Percentiles rank a stretch among this genome's conserved stretches.
Conservation (phyloP, 2,329 filamentous ascomycete species). For the Basipetospora chlamydospora region DNA sequence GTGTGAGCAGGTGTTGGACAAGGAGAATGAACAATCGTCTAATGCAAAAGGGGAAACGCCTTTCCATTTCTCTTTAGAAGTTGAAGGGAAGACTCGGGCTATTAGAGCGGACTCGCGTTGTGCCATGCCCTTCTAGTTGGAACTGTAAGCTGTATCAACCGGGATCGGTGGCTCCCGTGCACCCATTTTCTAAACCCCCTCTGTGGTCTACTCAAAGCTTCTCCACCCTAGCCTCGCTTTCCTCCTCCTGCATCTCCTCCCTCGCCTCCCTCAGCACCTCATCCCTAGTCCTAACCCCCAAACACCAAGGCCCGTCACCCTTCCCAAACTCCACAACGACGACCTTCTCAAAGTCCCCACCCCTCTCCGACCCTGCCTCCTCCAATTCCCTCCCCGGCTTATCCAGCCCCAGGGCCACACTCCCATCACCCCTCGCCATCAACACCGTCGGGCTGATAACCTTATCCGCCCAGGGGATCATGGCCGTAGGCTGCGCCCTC, state of each 20-base stretch:
- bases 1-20: too few relatives aligned
- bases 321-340: constrained; percentile 36
- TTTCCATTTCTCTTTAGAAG: too few relatives aligned
- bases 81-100: too few relatives aligned
- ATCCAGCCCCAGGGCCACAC: constrained; percentile 41
- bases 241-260: constrained; percentile 12
- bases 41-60: too few relatives aligned
- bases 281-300: constrained; percentile 35
- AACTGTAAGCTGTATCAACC: too few relatives aligned
- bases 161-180: too few relatives aligned
- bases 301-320: constrained; percentile 33
- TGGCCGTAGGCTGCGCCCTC: constrained; percentile 23
- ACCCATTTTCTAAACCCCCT: not conserved
- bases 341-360: constrained; percentile 45
- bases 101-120: too few relatives aligned
- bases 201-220: constrained; percentile 13
- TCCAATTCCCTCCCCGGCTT: constrained; percentile 41
- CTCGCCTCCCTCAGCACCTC: constrained; percentile 34
- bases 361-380: constrained; percentile 22
- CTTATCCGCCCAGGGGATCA: constrained; percentile 43
- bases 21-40: too few relatives aligned
- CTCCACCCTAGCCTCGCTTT: too few relatives aligned
- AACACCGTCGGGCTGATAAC: constrained; percentile 42
- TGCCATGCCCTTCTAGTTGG: too few relatives aligned
- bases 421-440: constrained; percentile 29